Evolutionary conservation across 768 basidiomycete species (phyloP), one percentile per base, ranked within the genome.

Genomic region (Termitomyces sp.): DNA sequence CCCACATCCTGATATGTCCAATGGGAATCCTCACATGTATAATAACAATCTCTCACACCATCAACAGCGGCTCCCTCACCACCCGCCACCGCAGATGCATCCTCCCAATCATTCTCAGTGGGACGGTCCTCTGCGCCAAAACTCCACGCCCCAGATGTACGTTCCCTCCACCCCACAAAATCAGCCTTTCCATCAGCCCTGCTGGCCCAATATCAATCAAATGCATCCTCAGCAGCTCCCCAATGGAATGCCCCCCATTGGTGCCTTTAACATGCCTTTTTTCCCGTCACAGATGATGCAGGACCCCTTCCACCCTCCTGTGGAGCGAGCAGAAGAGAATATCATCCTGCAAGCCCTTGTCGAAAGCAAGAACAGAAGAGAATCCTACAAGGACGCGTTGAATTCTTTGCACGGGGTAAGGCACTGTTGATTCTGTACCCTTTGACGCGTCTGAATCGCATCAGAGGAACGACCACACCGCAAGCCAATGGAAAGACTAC

Each of bases 401-500:
- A 85, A 89, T 58, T 72, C 73, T 45, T 70, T 89, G 17, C 86
- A 89, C 63, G 83, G 84, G 33, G 87, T 87, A 66, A 61, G 82
- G 68, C 17, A 35, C 38, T 31, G 15, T 38, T 12, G 28, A 49
- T 47, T 59, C 38, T n/a, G 12, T 30, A 21, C n/a, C 58, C 19
- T 38, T 55, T 47, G 46, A 57, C 58, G 55, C 55, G 54, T 63
- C 65, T 67, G n/a, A 66, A 42, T 40, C 28, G 15, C 45, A 37
- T 49, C 28, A 82, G 81, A 76, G 66, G 67, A 77, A 77, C 56
- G 75, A 74, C 5, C 79, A 81, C 64, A 75, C 78, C 17, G 79
- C 86, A 38, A 83, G 76, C 66, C 69, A 86, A 23, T 91, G 88
- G 88, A 90, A 89, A 64, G 89, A 91, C 62, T 89, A 89, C 65